Percentiles rank a stretch among this genome's conserved stretches.
These are phyloP conservation scores for Syncephalastrum sp. DNA, from an alignment of 371 early-diverging fungal species.

Conservation along the genomic window DNA sequence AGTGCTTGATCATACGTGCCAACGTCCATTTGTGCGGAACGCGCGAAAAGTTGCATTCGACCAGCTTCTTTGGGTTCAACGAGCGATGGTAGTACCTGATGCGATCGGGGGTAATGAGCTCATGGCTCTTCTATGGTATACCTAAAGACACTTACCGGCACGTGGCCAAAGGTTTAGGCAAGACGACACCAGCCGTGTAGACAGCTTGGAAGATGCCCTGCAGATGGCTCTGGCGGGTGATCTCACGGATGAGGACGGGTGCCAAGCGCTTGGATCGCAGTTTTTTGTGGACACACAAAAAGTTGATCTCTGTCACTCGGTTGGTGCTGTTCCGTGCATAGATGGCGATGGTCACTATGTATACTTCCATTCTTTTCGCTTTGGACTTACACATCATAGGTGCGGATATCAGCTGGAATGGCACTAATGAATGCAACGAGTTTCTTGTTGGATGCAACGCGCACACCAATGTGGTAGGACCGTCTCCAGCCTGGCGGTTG, in stretches of 20 bases:
- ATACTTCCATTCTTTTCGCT: neutral
- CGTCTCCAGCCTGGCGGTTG: constrained; percentile 90
- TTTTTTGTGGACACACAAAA: constrained; percentile 96
- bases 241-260: constrained; percentile 98
- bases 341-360: neutral
- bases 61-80: constrained; percentile 90
- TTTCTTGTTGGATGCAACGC: constrained; percentile 77
- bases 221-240: constrained; percentile 92
- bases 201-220: constrained; percentile 97
- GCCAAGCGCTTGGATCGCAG: constrained; percentile 95
- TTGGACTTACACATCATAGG: constrained; percentile 65
- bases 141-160: constrained; percentile 54
- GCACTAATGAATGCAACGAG: constrained; percentile 96
- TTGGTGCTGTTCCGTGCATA: constrained; percentile 29
- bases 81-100: constrained; percentile 92
- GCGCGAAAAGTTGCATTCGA: constrained; percentile 90
- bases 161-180: constrained; percentile 90
- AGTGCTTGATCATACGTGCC: constrained; percentile 69
- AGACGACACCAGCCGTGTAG: constrained; percentile 93
- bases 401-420: constrained; percentile 79
- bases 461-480: constrained; percentile 91
- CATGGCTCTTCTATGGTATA: neutral
- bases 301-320: constrained; percentile 96
- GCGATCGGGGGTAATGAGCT: neutral
- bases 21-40: constrained; percentile 74